These are phyloP conservation scores for Botrytis aclada DNA, from an alignment of 2,329 filamentous ascomycete genomes.

Conservation along the genomic window DNA sequence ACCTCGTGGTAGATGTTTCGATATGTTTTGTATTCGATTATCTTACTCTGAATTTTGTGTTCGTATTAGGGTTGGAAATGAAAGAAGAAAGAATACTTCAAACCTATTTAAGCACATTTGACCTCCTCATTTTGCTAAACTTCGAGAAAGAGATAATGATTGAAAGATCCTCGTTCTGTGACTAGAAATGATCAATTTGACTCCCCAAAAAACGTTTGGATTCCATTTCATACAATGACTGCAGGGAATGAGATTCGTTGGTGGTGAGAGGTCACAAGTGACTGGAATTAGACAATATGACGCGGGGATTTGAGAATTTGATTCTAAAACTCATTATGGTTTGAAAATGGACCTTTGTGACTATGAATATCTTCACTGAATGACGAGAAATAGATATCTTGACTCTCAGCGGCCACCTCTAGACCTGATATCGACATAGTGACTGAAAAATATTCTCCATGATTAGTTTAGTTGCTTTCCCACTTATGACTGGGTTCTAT, in stretches of 20 bases:
- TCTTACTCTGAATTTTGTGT: not conserved
- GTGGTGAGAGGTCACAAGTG: not conserved
- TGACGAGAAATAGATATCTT: not conserved
- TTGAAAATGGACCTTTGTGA: not conserved
- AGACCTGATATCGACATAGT: not conserved
- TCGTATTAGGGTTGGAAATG: not conserved
- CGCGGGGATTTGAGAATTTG: no score
- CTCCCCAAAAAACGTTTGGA: not conserved
- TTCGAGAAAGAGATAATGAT: not conserved
- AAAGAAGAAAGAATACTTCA: no score
- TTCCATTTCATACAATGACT: not conserved
- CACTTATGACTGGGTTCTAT: no score
- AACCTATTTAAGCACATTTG: not conserved
- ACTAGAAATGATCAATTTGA: not conserved
- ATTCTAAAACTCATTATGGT: not conserved
- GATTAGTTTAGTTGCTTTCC: no score
- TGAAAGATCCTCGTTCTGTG: not conserved
- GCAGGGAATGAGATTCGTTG: not conserved
- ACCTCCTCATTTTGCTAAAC: not conserved
- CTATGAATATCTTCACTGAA: not conserved
- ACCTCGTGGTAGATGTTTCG: no score
- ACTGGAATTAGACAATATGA: not conserved
- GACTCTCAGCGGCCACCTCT: not conserved
- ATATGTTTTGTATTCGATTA: not conserved
- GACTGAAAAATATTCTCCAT: no score